These are phyloP conservation scores for Aotearoamyces nothofagi DNA, from an alignment of 2,329 filamentous ascomycete species.

Conservation along the genomic window DNA sequence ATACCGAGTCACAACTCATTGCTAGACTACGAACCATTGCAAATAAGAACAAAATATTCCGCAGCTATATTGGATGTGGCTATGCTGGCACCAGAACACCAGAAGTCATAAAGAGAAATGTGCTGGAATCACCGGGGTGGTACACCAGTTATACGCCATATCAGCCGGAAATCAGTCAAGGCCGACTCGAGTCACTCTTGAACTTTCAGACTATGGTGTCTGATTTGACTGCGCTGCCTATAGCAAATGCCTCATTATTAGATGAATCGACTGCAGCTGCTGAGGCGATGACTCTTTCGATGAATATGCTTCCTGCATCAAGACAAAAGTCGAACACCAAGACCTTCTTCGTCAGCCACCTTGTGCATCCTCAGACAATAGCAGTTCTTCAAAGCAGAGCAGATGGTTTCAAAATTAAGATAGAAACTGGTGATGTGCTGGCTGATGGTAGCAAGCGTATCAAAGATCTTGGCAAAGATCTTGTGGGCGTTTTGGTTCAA, in stretches of 20 bases:
- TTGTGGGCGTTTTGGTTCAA: slow-evolving; percentile 85
- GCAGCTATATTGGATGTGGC: slow-evolving; percentile 69
- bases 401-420: slow-evolving; percentile 76
- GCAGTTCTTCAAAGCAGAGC: slow-evolving; percentile 73
- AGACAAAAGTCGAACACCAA: slow-evolving; percentile 63
- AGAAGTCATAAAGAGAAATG: slow-evolving; percentile 81
- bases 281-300: slow-evolving; percentile 87
- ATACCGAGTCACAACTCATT: slow-evolving; percentile 42
- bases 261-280: slow-evolving; percentile 88
- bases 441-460: slow-evolving; percentile 48
- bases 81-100: slow-evolving; percentile 83
- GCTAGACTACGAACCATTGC: slow-evolving; percentile 36
- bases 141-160: slow-evolving; percentile 98
- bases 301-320: slow-evolving; percentile 57
- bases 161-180: slow-evolving; percentile 94
- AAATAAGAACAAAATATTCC: slow-evolving; percentile 41
- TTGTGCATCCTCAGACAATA: slow-evolving; percentile 74
- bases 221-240: slow-evolving; percentile 73
- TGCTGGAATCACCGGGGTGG: slow-evolving; percentile 88
- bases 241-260: slow-evolving; percentile 80
- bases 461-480: slow-evolving; percentile 59
- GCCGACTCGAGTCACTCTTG: slow-evolving; percentile 75
- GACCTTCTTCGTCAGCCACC: slow-evolving; percentile 69
- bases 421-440: slow-evolving; percentile 59
- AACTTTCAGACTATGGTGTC: slow-evolving; percentile 93